Evolutionary conservation across 192 early-diverging fungal genomes (phyloP).

Genomic region (Phlyctochytrium bullatum): DNA sequence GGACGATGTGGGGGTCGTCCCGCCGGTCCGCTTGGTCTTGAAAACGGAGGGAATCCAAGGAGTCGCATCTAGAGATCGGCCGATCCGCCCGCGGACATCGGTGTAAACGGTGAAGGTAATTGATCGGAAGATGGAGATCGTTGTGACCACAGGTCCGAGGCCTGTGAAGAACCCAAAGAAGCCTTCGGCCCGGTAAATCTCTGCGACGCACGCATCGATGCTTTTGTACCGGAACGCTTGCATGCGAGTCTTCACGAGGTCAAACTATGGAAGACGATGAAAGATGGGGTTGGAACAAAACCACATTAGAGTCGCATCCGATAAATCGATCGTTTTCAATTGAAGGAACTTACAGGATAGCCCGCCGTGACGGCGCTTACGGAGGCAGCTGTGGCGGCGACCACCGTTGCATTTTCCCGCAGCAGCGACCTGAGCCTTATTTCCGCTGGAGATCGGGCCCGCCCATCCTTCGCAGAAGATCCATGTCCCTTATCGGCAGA

Average conservation of each 20-base stretch:
- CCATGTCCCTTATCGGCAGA: no score
- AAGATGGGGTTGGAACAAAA: neutral
- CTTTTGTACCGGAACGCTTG: slow-evolving; percentile 87
- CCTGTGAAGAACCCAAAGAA: slow-evolving; percentile 85
- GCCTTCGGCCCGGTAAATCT: slow-evolving; percentile 79
- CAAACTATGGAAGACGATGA: slow-evolving; percentile 52
- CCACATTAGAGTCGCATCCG: neutral
- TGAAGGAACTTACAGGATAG: slow-evolving; percentile 26
- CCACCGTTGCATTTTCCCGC: slow-evolving; percentile 14
- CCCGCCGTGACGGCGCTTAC: slow-evolving; percentile 19
- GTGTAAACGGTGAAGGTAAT: slow-evolving; percentile 93
- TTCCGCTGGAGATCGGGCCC: neutral
- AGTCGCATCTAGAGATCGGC: neutral
- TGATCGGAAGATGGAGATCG: slow-evolving; percentile 82
- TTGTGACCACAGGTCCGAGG: slow-evolving; percentile 74
- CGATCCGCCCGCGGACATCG: slow-evolving; percentile 14
- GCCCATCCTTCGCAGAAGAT: slow-evolving; percentile 3
- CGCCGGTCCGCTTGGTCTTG: neutral
- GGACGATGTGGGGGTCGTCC: neutral
- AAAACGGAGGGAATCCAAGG: neutral
- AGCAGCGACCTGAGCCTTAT: neutral
- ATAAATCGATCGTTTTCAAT: neutral
- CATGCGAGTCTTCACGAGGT: slow-evolving; percentile 96
- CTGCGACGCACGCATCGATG: slow-evolving; percentile 69
- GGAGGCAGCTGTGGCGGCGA: slow-evolving; percentile 32